Base-by-base conservation (phyloP, 2,329 filamentous ascomycete species). In the Alternaria longipes region DNA sequence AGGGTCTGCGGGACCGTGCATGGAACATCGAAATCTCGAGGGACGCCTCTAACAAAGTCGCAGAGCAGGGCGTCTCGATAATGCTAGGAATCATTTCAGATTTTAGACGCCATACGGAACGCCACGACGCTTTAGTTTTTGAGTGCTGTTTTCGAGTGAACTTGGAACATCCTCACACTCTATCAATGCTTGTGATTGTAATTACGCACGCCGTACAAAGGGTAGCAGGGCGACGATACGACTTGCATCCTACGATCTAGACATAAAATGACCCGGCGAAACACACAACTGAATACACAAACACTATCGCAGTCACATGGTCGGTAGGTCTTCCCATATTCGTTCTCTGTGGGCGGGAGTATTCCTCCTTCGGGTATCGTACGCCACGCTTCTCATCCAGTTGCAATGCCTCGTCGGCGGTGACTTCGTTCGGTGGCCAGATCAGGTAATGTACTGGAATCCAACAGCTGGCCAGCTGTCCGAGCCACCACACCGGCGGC, bases 401-500 rank as follows among this genome's bases (percentile, higher is more conserved):
- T 14, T 7, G 49, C 34, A 52, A 26, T 8, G 36, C 49, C 28
- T 52, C 49, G n/a, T 52, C 49, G 3, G 49, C 49, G 12, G 22
- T 28, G 16, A 54, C 28, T 24, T 46, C 40, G 7, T n/a, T 36
- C 8, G 41, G 41, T 20, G 52, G 52, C 52, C 40, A 54, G 12
- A 46, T 22, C 11, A 36, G 8, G 34, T 54, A 54, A 18, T 30
- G 28, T 2, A 54, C 6, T 3, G 52, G 52, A 38, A 54, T 46
- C 26, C 41, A 34, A 26, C 52, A 46, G 41, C 52, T 54, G 8
- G 32, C 28, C 12, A 54, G 7, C 36, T 54, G 52, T 5, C 30
- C 52, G 7, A 54, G 20, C 52, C 52, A 45, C 52, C 52, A 54
- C 16, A 46, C 52, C 8, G 52, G 52, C 18, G 41, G 52, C 52